Base-by-base conservation (phyloP, 2,329 filamentous ascomycete species). In the Xylaria sp. region DNA sequence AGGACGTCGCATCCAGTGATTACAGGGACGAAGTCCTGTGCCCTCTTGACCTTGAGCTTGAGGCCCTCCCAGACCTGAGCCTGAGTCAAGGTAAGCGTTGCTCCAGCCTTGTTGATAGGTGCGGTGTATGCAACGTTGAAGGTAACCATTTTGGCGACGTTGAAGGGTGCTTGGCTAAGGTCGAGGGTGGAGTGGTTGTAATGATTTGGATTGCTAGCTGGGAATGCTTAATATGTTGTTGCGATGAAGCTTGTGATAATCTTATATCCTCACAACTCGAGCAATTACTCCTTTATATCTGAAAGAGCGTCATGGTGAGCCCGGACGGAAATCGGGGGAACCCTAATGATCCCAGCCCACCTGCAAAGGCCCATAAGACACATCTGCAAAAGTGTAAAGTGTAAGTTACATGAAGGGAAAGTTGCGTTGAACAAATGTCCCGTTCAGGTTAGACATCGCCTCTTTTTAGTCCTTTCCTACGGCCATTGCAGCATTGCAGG, bases 21-120 rank as follows among this genome's bases (percentile, higher is more conserved):
- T n/a, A 73, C 71, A 1, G 77, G 72, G 12, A 79, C 74, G 33
- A 79, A 79, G 40, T 78, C 76, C 9, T 77, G 64, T 2, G 77
- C 73, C 4, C 61, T 66, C 1, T 69, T 70, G n/a, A 76, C 75
- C 58, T 79, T 78, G 64, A 73, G 71, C 69, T 74, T 63, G 6
- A 79, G 72, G 1, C 76, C 77, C 1, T 71, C 66, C 76, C 77
- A 79, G 58, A 77, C 65, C 50, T 79, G 77, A 0, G 67, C 21
- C 40, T 69, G 68, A 1, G 71, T 74, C 4, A 79, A 65, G 42
- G 62, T 25, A 0, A 75, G 75, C 12, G 66, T 46, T 12, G 65
- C 68, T n/a, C 71, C 72, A 5, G 65, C 37, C 2, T 75, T 73
- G 69, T 79, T 79, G 68, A 79, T 71, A 17, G 73, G 75, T 0